These are phyloP conservation scores for Sugiyamaella novakii DNA, from an alignment of 1,139 yeast species.

Conservation along the genomic window DNA sequence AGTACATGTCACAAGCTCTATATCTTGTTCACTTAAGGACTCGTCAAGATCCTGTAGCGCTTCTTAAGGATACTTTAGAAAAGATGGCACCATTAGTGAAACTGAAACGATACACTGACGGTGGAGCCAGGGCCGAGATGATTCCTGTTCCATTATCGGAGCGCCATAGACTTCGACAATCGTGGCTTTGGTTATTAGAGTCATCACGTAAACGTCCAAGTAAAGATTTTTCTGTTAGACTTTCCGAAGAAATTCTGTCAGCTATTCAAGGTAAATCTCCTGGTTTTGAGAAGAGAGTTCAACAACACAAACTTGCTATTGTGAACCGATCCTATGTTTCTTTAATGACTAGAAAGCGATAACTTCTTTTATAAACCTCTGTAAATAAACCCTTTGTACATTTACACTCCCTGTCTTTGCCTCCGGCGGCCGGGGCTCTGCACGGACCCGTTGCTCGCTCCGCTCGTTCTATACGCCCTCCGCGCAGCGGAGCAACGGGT, in stretches of 20 bases:
- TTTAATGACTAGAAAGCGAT: constrained; percentile 32
- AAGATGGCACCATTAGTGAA: constrained; percentile 83
- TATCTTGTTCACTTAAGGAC: constrained; percentile 74
- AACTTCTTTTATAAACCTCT: neutral
- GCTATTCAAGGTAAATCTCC: constrained; percentile 79
- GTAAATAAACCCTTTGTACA: constrained; percentile 18
- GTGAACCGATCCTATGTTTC: constrained; percentile 44
- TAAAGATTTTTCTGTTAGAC: constrained; percentile 79
- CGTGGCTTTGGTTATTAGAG: constrained; percentile 88
- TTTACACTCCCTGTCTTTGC: neutral
- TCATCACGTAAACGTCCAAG: constrained; percentile 79
- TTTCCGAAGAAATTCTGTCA: constrained; percentile 83
- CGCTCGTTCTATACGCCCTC: constrained; percentile 7
- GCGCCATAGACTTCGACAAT: constrained; percentile 82
- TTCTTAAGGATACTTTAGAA: constrained; percentile 74
- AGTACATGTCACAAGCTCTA: constrained; percentile 71
- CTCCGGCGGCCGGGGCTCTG: constrained; percentile 11
- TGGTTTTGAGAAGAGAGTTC: constrained; percentile 80
- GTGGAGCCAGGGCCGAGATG: constrained; percentile 76
- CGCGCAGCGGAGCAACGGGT: constrained; percentile 6
- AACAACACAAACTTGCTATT: constrained; percentile 83
- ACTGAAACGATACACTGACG: constrained; percentile 77
- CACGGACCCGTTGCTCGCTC: constrained; percentile 11
- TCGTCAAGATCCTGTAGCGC: constrained; percentile 73
- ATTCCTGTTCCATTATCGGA: constrained; percentile 83